Conservation (phyloP, 306 rosid genomes). For the Trifolium fragiferum region DNA sequence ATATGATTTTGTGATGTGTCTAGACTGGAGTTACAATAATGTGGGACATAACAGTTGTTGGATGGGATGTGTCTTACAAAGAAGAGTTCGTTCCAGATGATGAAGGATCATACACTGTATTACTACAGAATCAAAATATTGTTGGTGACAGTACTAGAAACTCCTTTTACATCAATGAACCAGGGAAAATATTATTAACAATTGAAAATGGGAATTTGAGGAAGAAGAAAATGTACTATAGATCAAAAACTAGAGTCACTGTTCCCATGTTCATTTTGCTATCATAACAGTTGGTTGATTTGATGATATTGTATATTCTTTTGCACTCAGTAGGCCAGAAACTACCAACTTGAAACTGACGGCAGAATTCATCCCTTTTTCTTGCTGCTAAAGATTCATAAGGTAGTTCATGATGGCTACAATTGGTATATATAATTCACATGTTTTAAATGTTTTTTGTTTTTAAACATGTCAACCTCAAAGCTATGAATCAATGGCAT, state of each 20-base stretch:
- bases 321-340: too few species aligned
- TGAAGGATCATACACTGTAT: conserved; percentile 78
- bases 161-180: conserved; percentile 81
- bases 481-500: conserved; percentile 23
- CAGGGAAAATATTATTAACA: conserved; percentile 76
- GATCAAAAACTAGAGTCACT: conserved; percentile 65
- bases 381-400: too few species aligned
- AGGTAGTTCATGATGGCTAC: conserved; percentile 34
- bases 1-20: conserved; percentile 17
- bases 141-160: conserved; percentile 66
- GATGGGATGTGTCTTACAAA: conserved; percentile 88
- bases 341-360: conserved; percentile 2
- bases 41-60: conserved; percentile 83
- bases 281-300: conserved; percentile 27
- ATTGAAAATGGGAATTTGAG: conserved; percentile 67
- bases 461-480: conserved; percentile 33
- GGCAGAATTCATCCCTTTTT: too few species aligned
- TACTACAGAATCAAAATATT: conserved; percentile 67
- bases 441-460: not conserved
- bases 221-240: conserved; percentile 65
- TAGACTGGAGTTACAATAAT: conserved; percentile 74
- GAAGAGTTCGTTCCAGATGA: conserved; percentile 92
- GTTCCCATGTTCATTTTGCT: conserved; percentile 68
- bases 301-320: conserved; percentile 31
- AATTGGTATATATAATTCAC: conserved; percentile 14